These are phyloP conservation scores for Aaosphaeria arxii DNA, from an alignment of 2,329 filamentous ascomycete species.

Conservation along the genomic window DNA sequence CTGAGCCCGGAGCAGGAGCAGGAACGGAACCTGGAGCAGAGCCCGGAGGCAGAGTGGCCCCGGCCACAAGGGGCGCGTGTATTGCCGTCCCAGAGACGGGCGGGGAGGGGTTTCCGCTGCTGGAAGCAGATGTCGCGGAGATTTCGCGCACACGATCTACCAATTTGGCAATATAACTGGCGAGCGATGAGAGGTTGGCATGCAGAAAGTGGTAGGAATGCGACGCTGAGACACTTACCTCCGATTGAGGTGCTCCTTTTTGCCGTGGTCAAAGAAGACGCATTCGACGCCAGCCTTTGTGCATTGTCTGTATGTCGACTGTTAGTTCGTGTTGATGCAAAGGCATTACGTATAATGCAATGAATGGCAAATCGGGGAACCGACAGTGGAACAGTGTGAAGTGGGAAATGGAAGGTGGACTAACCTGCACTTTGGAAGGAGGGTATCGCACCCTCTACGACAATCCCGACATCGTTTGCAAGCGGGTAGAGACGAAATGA, in stretches of 20 bases:
- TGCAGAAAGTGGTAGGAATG: background rate
- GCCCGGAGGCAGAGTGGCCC: background rate
- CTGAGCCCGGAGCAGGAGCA: background rate
- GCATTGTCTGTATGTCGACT: slow-evolving; percentile 20
- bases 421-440: slow-evolving; percentile 31
- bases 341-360: too few relatives aligned
- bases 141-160: slow-evolving; percentile 34
- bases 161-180: slow-evolving; percentile 33
- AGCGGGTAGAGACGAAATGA: slow-evolving; percentile 28
- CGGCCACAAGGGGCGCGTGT: background rate
- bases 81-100: background rate
- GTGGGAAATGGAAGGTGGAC: background rate
- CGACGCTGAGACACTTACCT: slow-evolving; percentile 14
- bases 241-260: slow-evolving; percentile 26
- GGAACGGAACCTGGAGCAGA: too few relatives aligned
- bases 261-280: slow-evolving; percentile 33
- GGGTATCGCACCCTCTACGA: slow-evolving; percentile 35
- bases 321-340: too few relatives aligned
- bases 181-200: background rate
- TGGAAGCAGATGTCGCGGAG: slow-evolving; percentile 3
- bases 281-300: slow-evolving; percentile 34
- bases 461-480: slow-evolving; percentile 36
- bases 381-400: background rate
- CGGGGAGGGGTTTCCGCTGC: background rate
- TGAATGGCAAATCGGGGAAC: too few relatives aligned